Evolutionary conservation across 768 basidiomycete species (phyloP), one percentile per base, ranked within the genome.

Genomic region (Agrocybe pediades): DNA sequence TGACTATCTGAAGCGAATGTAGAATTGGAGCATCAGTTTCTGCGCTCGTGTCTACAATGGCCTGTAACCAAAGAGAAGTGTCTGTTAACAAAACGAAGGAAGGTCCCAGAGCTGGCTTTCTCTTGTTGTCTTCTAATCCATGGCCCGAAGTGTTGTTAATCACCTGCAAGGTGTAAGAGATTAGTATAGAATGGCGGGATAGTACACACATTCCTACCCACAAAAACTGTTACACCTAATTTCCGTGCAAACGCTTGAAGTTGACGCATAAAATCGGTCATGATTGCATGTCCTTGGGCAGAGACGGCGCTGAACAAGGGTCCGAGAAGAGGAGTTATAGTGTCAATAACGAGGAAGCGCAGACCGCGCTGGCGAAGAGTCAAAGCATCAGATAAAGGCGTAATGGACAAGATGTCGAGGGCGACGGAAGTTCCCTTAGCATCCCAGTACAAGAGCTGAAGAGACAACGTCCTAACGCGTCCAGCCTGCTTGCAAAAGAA

Each of bases 31-130:
- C n/a, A 26, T 60, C 29, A 30, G 29, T 11, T 11, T 36, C 51
- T 24, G 49, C 39, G 21, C 24, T 16, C 17, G 44, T 25, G 16
- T 9, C 20, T 51, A 48, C 41, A 56, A 60, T 26, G n/a, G 60
- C 68, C 9, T 79, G 73, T 9, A 90, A 71, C 89, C 89, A 92
- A n/a, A 92, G 58, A 0, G 86, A 88, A 15, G 81, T 83, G 61
- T 92, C 90, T 1, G 84, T 81, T 65, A 90, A 68, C 66, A 82
- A 88, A 6, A 85, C 74, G 55, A 92, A 92, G 1, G 88, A 86
- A 1, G 89, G 84, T 0, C 90, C 90, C 13, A 92, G 73, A 0
- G 88, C 87, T 4, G 89, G 88, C 61, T 88, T 90, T 52, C 81
- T 74, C 7, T 65, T 70, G 21, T 57, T 46, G 6, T 49, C 54